Base-by-base conservation (phyloP, 768 basidiomycete species). In the Boletus subcaerulescens region DNA sequence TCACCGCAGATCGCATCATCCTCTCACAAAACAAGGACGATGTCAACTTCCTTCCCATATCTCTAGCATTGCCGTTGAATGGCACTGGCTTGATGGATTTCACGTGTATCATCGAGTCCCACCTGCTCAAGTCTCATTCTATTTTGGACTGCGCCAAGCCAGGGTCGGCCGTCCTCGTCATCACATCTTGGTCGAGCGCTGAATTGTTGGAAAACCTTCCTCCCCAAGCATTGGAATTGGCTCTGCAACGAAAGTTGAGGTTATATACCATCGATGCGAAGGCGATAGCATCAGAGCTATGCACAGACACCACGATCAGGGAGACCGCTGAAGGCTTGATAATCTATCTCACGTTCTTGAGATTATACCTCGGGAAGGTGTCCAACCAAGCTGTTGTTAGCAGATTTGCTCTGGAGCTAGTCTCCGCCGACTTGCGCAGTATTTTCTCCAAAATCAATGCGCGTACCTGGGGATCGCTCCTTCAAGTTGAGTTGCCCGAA, bases 321-420 rank as follows among this genome's bases (percentile, higher is more conserved):
- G 76, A 79, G 40, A 72, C 75, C 2, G 61, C 81, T 8, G 79
- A 88, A 62, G 77, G 74, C 58, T 70, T 90, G 57, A 65, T 91
- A 35, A 80, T 85, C 41, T 83, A 91, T 61, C 76, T 95, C 29
- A 87, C 89, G 1, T 91, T 98, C 77, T 72, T 98, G 65, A 80
- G 91, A 50, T 77, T 98, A 32, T 98, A 89, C 72, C 75, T 93
- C 39, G 90, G 88, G 29, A 71, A 76, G 47, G 72, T 74, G n/a
- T 86, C 85, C 8, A 79, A 73, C 22, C 80, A 86, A 65, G 67
- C 70, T 1, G 68, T 77, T 7, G 74, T 91, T 17, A 64, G 78
- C 40, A 79, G 80, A 64, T 63, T 89, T 35, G 82, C 80, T 4
- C 74, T 72, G 24, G 71, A 67, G 5, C 64, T 76, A 2, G 76